phyloP scores from a whole-genome alignment of 1,284 basidiomycete species.

The Wallemia hederae region DNA sequence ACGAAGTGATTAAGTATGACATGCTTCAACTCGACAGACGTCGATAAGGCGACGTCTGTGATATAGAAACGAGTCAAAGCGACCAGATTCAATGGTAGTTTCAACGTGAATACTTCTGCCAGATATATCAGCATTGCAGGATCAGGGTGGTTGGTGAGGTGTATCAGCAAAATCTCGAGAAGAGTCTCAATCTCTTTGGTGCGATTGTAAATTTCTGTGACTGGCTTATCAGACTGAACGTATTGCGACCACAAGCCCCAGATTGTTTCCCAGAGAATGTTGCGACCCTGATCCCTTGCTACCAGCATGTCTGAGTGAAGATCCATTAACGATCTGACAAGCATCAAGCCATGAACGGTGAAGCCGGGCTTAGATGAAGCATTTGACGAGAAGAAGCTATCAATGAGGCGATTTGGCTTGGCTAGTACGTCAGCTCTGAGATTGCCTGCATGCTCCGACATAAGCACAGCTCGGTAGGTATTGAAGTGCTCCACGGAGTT shows the following conservation, averaged over 20 bases:
- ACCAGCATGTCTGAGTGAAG: neutral
- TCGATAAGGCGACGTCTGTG: constrained; percentile 37
- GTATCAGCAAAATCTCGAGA: constrained; percentile 40
- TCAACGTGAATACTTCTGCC: constrained; percentile 50
- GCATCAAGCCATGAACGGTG: neutral
- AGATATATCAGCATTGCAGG: constrained; percentile 74
- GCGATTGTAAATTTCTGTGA: neutral
- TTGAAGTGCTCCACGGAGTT: constrained; percentile 7
- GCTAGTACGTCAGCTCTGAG: constrained; percentile 24
- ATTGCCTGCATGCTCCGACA: constrained; percentile 35
- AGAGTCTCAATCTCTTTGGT: constrained; percentile 35
- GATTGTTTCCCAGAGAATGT: neutral
- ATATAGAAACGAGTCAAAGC: constrained; percentile 68
- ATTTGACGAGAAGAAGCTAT: neutral
- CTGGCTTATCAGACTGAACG: neutral
- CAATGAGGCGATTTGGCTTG: neutral
- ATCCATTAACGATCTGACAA: neutral
- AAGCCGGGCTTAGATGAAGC: neutral
- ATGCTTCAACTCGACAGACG: constrained; percentile 33
- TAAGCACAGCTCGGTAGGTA: constrained; percentile 8
- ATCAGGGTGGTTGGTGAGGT: constrained; percentile 31
- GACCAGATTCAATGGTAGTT: constrained; percentile 53
- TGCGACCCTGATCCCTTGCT: neutral
- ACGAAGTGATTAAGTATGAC: constrained; percentile 63
- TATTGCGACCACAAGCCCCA: neutral